Conservation (phyloP, 192 early-diverging fungal genomes). For the Lobosporangium transversale region DNA sequence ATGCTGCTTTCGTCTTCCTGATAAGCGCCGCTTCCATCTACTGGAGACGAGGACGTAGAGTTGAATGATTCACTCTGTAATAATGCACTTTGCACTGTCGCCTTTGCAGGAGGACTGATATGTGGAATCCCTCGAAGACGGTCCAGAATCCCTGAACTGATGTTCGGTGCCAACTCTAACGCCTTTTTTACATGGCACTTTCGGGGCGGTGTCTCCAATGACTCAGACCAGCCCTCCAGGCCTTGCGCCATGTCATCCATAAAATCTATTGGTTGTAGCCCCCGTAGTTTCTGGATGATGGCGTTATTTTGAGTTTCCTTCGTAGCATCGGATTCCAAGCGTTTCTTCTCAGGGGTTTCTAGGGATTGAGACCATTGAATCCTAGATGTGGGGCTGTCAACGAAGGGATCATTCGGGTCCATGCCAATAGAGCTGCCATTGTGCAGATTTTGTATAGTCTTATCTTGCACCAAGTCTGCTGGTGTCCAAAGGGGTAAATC, state of each 20-base stretch:
- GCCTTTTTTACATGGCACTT: neutral
- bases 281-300: conserved; percentile 17
- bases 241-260: neutral
- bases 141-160: conserved; percentile 6
- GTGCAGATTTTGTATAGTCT: neutral
- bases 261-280: neutral
- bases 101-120: neutral
- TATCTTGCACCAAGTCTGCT: neutral
- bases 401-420: no score
- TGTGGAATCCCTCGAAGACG: conserved; percentile 22
- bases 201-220: conserved; percentile 40
- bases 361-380: conserved; percentile 39
- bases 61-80: conserved; percentile 27
- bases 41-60: conserved; percentile 22
- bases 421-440: no score
- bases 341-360: conserved; percentile 21
- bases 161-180: neutral
- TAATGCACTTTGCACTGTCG: neutral
- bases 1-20: no score
- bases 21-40: neutral
- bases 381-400: conserved; percentile 1
- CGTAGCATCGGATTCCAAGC: neutral
- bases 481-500: conserved; percentile 11
- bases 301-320: neutral
- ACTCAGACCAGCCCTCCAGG: conserved; percentile 18